Base-by-base conservation (phyloP, 2,329 filamentous ascomycete genomes). In the Exophiala sp. region DNA sequence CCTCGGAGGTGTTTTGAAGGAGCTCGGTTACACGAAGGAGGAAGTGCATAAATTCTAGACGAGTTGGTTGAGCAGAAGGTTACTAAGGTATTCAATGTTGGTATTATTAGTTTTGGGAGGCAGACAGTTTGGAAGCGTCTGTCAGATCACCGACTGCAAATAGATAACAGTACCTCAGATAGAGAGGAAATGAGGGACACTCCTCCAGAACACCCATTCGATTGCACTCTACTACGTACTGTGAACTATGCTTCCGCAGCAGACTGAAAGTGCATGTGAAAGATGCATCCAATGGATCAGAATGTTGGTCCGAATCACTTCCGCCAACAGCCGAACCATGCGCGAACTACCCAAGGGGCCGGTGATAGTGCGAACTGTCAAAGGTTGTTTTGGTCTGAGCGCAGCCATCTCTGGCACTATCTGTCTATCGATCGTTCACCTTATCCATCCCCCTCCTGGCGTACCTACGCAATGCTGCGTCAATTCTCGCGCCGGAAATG, bases 31-130 rank as follows among this genome's bases (percentile, higher is more conserved):
- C 60, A 63, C 58, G 10, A 78, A 77, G 61, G 70, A 74, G 10
- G 75, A 82, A 62, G 73, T 85, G 16, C 69, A 81, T 60, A 77
- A 71, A 53, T 85, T 85, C 56, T 82, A 61, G 64, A 44, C n/a
- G 7, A 14, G 9, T 7, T 22, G 2, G 22, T 23, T 37, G 1
- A 16, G 6, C 5, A 27, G 24, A 27, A 5, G 5, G 24, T 27
- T 27, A 10, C 6, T 6, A 6, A 5, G 24, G 24, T 27, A 6
- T 27, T 27, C 6, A 27, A 5, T 6, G 16, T 23, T 37, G 1
- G n/a, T 50, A 57, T 54, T 54, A 52, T 34, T 57, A 52, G 47
- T 43, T 38, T 21, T 18, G 43, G 32, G 30, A 2, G 8, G 47
- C 14, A 16, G 30, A 34, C 14, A n/a, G 11, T n/a, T 8, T 18